Conservation (phyloP, 495 filamentous ascomycete species). For the Tricharina praecox region DNA sequence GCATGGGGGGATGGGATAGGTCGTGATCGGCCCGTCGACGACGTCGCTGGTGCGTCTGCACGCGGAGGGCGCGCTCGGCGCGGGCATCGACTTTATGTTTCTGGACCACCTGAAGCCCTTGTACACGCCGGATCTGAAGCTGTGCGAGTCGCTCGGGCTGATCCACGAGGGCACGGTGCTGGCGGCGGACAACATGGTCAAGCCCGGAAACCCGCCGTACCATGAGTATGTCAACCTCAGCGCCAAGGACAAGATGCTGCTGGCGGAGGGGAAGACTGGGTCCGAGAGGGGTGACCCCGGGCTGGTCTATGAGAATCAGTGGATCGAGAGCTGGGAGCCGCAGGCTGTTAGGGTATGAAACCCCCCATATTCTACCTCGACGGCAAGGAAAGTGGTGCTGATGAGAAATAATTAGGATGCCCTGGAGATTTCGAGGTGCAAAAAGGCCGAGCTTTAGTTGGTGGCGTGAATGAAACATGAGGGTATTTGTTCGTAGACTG, state of each 20-base stretch:
- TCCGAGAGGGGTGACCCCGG: conserved; percentile 46
- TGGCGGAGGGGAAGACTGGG: conserved; percentile 17
- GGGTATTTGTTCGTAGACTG: too few relatives aligned
- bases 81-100: conserved; percentile 49
- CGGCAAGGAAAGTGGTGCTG: neutral
- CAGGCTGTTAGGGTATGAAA: conserved; percentile 39
- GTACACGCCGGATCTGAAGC: conserved; percentile 53
- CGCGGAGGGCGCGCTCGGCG: conserved; percentile 33
- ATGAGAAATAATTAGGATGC: conserved; percentile 17
- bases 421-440: conserved; percentile 28
- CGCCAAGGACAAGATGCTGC: conserved; percentile 34
- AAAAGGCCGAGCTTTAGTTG: too few relatives aligned
- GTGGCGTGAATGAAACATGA: too few relatives aligned
- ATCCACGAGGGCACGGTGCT: conserved; percentile 44
- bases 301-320: conserved; percentile 48
- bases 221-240: conserved; percentile 45
- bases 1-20: too few relatives aligned
- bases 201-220: conserved; percentile 61
- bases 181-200: conserved; percentile 57
- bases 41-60: conserved; percentile 40
- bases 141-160: conserved; percentile 49
- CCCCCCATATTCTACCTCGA: neutral
- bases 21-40: conserved; percentile 49
- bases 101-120: conserved; percentile 60
- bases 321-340: conserved; percentile 51